Evolutionary conservation across 768 basidiomycete species (phyloP).

Genomic region (Boletellus emodensis): DNA sequence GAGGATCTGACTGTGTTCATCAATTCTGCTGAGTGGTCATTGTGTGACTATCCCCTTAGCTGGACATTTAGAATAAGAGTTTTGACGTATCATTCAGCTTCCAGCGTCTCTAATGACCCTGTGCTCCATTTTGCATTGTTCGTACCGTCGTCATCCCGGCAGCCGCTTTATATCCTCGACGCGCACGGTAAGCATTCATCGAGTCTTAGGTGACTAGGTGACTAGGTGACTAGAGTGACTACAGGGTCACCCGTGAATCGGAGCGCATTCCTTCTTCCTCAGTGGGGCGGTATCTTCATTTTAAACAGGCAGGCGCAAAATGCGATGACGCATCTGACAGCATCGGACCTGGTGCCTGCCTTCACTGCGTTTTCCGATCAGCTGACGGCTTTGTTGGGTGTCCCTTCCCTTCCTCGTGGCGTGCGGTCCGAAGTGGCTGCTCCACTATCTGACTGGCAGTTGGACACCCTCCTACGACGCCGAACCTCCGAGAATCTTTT

Average conservation of each 20-base stretch:
- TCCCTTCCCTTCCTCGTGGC: conserved; percentile 55
- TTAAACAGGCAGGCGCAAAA: conserved; percentile 48
- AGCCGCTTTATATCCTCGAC: conserved; percentile 67
- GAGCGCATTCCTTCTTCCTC: conserved; percentile 82
- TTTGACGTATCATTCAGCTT: conserved; percentile 50
- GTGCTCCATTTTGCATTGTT: conserved; percentile 92
- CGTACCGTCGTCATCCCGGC: conserved; percentile 65
- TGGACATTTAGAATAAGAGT: neutral
- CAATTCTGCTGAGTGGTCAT: conserved; percentile 93
- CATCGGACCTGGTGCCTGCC: conserved; percentile 42
- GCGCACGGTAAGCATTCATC: conserved; percentile 39
- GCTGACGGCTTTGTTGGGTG: conserved; percentile 75
- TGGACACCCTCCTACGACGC: conserved; percentile 70
- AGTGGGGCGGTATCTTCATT: conserved; percentile 89
- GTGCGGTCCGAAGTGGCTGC: conserved; percentile 32
- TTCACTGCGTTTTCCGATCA: conserved; percentile 70
- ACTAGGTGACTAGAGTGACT: conserved; percentile 6
- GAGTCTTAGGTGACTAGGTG: conserved; percentile 4
- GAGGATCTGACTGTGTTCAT: conserved; percentile 91
- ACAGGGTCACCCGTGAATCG: conserved; percentile 48
- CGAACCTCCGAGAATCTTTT: conserved; percentile 67
- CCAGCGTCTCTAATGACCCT: conserved; percentile 88
- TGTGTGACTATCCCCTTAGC: conserved; percentile 52
- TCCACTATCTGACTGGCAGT: conserved; percentile 66
- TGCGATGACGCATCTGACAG: conserved; percentile 30